Conservation (phyloP, 768 basidiomycete species). For the Naganishia vaughanmartiniae region DNA sequence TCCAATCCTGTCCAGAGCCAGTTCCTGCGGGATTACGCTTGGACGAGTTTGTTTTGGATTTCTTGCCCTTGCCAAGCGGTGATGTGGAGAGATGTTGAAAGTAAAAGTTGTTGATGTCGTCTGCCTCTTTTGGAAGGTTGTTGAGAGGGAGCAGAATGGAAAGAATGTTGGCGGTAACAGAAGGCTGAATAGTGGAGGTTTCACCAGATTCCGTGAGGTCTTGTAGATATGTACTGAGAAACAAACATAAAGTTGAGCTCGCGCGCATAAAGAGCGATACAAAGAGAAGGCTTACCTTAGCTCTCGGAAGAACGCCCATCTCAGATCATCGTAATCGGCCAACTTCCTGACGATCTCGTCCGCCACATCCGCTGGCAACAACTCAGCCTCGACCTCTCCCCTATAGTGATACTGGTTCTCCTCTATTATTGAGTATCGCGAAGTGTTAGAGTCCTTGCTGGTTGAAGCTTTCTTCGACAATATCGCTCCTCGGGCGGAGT, state of each 20-base stretch:
- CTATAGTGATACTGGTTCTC: constrained; percentile 38
- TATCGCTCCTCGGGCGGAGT: constrained; percentile 42
- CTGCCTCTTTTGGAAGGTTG: constrained; percentile 44
- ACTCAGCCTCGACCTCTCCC: constrained; percentile 33
- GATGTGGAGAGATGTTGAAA: constrained; percentile 38
- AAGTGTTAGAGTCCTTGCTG: neutral
- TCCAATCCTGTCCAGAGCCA: constrained; percentile 39
- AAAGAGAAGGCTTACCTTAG: constrained; percentile 37
- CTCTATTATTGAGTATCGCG: constrained; percentile 33
- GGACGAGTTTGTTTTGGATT: constrained; percentile 19
- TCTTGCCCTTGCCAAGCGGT: constrained; percentile 30
- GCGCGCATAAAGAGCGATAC: neutral
- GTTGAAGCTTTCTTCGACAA: constrained; percentile 17
- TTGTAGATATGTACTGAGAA: constrained; percentile 11
- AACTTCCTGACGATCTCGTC: constrained; percentile 42
- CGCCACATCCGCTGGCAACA: constrained; percentile 44
- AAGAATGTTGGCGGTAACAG: constrained; percentile 32
- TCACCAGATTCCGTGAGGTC: constrained; percentile 7
- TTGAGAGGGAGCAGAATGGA: constrained; percentile 43
- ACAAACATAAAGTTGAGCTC: neutral
- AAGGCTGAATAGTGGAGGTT: neutral
- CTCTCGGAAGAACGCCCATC: constrained; percentile 51
- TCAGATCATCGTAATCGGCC: constrained; percentile 50
- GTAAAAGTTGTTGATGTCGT: constrained; percentile 50
- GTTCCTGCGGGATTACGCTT: constrained; percentile 26